Conservation (phyloP, 2,329 filamentous ascomycete genomes). For the Akanthomyces muscarius region DNA sequence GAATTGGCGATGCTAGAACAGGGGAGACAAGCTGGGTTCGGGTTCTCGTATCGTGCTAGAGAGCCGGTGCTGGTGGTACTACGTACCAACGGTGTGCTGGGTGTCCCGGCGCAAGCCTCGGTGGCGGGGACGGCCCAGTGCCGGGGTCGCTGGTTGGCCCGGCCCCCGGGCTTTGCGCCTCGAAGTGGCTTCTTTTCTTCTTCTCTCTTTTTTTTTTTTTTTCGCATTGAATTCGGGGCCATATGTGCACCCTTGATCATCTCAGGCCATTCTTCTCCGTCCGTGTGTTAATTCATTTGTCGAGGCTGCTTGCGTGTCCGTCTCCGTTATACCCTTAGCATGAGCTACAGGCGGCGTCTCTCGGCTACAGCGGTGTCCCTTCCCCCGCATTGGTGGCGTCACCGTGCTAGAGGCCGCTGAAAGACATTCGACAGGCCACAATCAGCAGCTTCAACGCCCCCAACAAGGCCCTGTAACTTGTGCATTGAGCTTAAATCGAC, state of each 20-base stretch:
- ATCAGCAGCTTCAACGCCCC: neutral
- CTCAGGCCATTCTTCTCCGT: neutral
- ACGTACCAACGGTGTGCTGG: neutral
- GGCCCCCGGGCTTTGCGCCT: neutral
- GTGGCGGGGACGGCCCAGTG: neutral
- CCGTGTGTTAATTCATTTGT: too few relatives aligned
- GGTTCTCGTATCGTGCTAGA: slow-evolving; percentile 3
- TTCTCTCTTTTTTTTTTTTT: too few relatives aligned
- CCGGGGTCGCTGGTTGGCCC: slow-evolving; percentile 9
- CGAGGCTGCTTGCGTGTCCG: too few relatives aligned
- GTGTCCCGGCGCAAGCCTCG: neutral
- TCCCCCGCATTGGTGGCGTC: too few relatives aligned
- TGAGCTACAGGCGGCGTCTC: too few relatives aligned
- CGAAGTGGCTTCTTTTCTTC: too few relatives aligned
- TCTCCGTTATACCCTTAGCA: too few relatives aligned
- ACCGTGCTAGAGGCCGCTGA: neutral
- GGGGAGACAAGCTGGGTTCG: neutral
- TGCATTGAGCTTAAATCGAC: neutral
- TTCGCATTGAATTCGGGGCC: too few relatives aligned
- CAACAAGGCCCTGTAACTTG: neutral
- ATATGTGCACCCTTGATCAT: too few relatives aligned
- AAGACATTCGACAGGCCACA: neutral
- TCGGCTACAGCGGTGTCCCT: too few relatives aligned
- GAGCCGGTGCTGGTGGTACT: neutral
- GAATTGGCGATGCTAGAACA: neutral